A percentile compares a stretch with the other conserved stretches of the same genome.
Evolutionary conservation across 169 alveolate genomes (phyloP).

Genomic region (Plasmodium gonderi): DNA sequence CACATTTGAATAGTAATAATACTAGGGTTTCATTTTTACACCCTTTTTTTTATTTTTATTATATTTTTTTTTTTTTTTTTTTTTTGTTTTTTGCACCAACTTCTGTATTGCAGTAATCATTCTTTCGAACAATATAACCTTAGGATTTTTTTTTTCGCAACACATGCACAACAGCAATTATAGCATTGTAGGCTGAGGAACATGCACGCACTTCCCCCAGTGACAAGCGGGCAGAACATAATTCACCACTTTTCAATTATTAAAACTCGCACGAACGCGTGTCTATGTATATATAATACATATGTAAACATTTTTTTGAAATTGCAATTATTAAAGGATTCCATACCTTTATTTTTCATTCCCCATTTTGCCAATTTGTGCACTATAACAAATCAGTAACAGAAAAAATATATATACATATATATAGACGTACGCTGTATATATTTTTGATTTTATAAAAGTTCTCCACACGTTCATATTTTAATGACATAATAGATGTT

Average conservation of each 20-base stretch:
- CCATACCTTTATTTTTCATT: not conserved
- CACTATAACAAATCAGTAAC: not conserved
- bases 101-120: not conserved
- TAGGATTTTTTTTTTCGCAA: not conserved
- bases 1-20: not conserved
- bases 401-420: not conserved
- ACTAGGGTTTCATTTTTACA: not conserved
- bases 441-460: not conserved
- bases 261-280: not conserved
- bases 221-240: too few species aligned
- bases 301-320: not conserved
- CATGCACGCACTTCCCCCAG: not conserved
- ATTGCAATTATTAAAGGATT: not conserved
- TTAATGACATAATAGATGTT: not conserved
- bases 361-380: not conserved
- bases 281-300: not conserved
- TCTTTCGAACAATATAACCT: not conserved
- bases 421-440: too few species aligned
- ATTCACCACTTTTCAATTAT: too few species aligned
- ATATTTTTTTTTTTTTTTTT: not conserved
- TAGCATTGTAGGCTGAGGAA: not conserved
- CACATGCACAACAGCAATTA: not conserved
- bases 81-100: not conserved
- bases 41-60: not conserved
- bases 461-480: not conserved